These are phyloP conservation scores for Moesziomyces antarcticus DNA, from an alignment of 1,284 basidiomycete genomes.

Conservation along the genomic window DNA sequence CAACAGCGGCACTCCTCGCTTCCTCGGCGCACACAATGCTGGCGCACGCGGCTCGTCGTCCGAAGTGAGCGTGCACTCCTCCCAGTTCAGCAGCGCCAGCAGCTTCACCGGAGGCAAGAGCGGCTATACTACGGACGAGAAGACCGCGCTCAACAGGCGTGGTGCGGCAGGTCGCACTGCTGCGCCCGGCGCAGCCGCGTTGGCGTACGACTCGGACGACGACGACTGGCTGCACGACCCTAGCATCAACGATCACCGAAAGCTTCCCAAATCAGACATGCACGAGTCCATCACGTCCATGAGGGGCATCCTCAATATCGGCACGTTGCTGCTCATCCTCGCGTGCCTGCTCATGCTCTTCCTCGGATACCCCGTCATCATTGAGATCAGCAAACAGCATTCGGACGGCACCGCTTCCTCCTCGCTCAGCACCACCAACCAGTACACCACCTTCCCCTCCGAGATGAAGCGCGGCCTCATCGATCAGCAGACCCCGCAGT, in stretches of 20 bases:
- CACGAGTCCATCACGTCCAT: slow-evolving; percentile 3
- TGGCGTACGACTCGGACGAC: slow-evolving; percentile 12
- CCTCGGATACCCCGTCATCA: slow-evolving; percentile 61
- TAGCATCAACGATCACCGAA: neutral
- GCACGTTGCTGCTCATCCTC: slow-evolving; percentile 47
- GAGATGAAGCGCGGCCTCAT: slow-evolving; percentile 40
- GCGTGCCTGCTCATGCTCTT: slow-evolving; percentile 60
- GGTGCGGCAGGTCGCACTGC: neutral
- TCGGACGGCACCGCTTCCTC: slow-evolving; percentile 11
- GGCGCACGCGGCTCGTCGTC: slow-evolving; percentile 4
- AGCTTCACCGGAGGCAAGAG: neutral
- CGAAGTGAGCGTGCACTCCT: slow-evolving; percentile 17
- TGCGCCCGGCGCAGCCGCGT: neutral
- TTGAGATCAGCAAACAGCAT: slow-evolving; percentile 26
- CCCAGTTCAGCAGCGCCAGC: slow-evolving; percentile 15
- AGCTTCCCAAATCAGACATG: neutral
- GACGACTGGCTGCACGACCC: slow-evolving; percentile 42
- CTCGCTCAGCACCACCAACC: slow-evolving; percentile 10
- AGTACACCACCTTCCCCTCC: slow-evolving; percentile 19
- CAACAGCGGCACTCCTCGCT: slow-evolving; percentile 15
- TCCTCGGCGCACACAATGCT: slow-evolving; percentile 6
- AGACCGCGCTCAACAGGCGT: slow-evolving; percentile 1
- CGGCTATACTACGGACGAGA: neutral
- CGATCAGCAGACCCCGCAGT: slow-evolving; percentile 48
- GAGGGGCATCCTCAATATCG: slow-evolving; percentile 55